Evolutionary conservation across 75 land plant species (phyloP).

Genomic region (Cupressus sempervirens): DNA sequence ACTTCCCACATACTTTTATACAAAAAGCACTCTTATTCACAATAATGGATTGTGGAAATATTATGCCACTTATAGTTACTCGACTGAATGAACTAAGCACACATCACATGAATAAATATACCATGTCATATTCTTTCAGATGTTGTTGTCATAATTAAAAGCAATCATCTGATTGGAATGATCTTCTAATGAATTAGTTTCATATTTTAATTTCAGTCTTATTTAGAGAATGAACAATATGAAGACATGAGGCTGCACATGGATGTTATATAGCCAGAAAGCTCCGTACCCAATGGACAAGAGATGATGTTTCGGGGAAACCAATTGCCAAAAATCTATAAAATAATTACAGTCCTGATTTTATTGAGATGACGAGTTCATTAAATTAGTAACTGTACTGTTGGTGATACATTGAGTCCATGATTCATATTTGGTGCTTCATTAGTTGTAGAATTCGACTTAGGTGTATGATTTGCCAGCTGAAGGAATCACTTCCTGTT

Average conservation of each 20-base stretch:
- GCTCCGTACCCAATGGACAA: not conserved
- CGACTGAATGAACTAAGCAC: not conserved
- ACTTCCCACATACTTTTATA: too few relatives aligned
- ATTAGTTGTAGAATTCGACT: not conserved
- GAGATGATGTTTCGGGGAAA: not conserved
- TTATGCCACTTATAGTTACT: too few relatives aligned
- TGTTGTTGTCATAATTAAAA: not conserved
- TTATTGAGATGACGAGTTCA: not conserved
- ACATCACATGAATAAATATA: not conserved
- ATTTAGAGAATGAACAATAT: too few relatives aligned
- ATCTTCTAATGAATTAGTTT: not conserved
- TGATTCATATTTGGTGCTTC: not conserved
- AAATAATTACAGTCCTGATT: not conserved
- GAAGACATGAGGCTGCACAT: not conserved
- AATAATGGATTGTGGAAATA: too few relatives aligned
- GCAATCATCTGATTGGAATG: not conserved
- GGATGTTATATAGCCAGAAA: not conserved
- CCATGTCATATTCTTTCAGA: not conserved
- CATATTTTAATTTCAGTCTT: not conserved
- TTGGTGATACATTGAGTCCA: not conserved
- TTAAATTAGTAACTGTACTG: not conserved
- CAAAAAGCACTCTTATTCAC: too few relatives aligned
- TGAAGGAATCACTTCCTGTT: not conserved
- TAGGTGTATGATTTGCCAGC: not conserved
- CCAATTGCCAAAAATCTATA: not conserved